phyloP scores from a whole-genome alignment of 148 eudicot species.

The Chenopodium formosanum region DNA sequence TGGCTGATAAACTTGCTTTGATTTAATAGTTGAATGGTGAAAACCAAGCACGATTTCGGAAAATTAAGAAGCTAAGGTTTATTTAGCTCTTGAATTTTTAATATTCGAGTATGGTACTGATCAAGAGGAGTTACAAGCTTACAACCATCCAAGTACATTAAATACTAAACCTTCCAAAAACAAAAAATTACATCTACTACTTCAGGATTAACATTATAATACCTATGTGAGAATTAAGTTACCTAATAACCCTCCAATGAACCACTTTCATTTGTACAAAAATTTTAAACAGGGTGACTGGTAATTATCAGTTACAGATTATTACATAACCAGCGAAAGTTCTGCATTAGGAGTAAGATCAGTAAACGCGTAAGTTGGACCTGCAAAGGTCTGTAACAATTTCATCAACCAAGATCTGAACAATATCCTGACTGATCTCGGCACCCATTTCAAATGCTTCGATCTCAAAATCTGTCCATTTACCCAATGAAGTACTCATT shows the following conservation, averaged over 20 bases:
- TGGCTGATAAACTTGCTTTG: no score
- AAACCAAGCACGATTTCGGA: no score
- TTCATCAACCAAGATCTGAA: slow-evolving; percentile 70
- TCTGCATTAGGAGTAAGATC: slow-evolving; percentile 5
- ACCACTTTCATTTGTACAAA: slow-evolving; percentile 40
- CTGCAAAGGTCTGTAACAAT: slow-evolving; percentile 54
- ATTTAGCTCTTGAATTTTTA: no score
- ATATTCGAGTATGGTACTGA: no score
- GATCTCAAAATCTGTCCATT: slow-evolving; percentile 69
- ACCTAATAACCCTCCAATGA: slow-evolving; percentile 14
- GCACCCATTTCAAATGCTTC: slow-evolving; percentile 65
- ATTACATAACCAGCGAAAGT: neutral
- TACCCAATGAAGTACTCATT: slow-evolving; percentile 62
- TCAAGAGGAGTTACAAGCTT: slow-evolving; percentile 4
- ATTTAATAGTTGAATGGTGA: no score
- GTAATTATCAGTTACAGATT: neutral
- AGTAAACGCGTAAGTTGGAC: slow-evolving; percentile 16
- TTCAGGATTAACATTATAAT: slow-evolving; percentile 14
- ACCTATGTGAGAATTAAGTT: slow-evolving; percentile 20
- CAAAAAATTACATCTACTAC: slow-evolving; percentile 10
- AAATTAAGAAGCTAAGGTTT: no score
- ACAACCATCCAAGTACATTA: neutral
- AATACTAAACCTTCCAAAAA: slow-evolving; percentile 2
- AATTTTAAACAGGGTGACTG: slow-evolving; percentile 9
- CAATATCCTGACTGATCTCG: slow-evolving; percentile 44